phyloP scores from a whole-genome alignment of 306 rosid genomes.

The Lotus japonicus region DNA sequence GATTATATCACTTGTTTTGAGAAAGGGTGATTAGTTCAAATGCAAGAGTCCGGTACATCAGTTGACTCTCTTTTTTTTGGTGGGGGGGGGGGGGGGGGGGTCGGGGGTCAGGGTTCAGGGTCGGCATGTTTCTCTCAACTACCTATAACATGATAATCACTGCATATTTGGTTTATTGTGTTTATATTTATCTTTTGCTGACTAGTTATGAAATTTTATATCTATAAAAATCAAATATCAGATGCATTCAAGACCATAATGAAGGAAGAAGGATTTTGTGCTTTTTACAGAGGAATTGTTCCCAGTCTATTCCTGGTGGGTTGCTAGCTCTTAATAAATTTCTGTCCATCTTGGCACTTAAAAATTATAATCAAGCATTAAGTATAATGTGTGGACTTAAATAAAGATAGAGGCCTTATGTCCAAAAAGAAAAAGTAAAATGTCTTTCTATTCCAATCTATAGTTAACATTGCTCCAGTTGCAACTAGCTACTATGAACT shows the following conservation, averaged over 20 bases:
- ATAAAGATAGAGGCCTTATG: background rate
- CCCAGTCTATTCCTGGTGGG: conserved; percentile 86
- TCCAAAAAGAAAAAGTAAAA: background rate
- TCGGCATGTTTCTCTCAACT: too few species aligned
- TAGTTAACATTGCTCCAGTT: background rate
- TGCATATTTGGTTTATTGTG: too few species aligned
- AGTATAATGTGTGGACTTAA: background rate
- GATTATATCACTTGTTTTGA: too few species aligned
- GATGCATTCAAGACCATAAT: conserved; percentile 91
- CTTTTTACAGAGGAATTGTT: conserved; percentile 79
- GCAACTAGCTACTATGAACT: background rate
- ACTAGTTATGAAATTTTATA: background rate
- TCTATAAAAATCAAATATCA: conserved; percentile 36
- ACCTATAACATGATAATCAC: too few species aligned
- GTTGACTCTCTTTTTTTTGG: too few species aligned
- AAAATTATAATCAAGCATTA: background rate
- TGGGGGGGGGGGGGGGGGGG: too few species aligned
- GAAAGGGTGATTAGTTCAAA: too few species aligned
- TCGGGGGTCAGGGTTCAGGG: too few species aligned
- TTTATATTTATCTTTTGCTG: too few species aligned
- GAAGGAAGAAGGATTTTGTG: conserved; percentile 76
- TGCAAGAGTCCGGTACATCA: too few species aligned
- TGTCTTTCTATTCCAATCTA: background rate
- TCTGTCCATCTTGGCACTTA: background rate
- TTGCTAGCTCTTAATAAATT: conserved; percentile 26